A percentile compares a stretch with the other conserved stretches of the same genome.
Conservation (phyloP, 2,329 filamentous ascomycete genomes). For the Apiospora rasikravindrae region DNA sequence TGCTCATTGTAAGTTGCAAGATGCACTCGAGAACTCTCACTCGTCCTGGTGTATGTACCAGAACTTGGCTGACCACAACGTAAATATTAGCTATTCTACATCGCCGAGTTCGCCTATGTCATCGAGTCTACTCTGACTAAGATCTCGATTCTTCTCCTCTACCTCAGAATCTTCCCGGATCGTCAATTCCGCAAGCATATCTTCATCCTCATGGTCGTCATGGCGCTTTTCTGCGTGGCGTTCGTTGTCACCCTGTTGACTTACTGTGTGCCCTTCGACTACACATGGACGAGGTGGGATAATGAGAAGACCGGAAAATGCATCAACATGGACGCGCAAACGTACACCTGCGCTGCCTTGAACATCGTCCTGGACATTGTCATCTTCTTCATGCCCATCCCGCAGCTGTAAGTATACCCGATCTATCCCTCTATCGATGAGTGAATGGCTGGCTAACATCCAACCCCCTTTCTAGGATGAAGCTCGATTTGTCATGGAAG, state of each 20-base stretch:
- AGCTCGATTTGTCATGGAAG: conserved; percentile 22
- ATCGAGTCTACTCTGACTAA: conserved; percentile 25
- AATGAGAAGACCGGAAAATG: conserved; percentile 26
- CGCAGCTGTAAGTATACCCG: conserved; percentile 23
- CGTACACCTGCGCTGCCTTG: conserved; percentile 20
- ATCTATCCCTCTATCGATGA: too few species aligned
- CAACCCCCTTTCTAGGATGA: conserved; percentile 18
- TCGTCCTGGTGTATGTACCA: not conserved
- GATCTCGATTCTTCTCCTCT: conserved; percentile 24
- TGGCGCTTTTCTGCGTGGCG: conserved; percentile 27
- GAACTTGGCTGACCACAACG: not conserved
- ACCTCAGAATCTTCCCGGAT: conserved; percentile 25
- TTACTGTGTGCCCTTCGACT: conserved; percentile 30
- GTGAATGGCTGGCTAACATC: not conserved
- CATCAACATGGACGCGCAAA: conserved; percentile 24
- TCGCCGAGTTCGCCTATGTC: conserved; percentile 25
- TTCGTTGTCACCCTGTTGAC: conserved; percentile 28
- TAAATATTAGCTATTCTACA: conserved; percentile 23
- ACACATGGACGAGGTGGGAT: conserved; percentile 30
- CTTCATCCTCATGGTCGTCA: conserved; percentile 25
- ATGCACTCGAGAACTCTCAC: too few species aligned
- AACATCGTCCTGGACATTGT: conserved; percentile 25
- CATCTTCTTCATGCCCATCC: conserved; percentile 25
- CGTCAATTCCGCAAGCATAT: conserved; percentile 22
- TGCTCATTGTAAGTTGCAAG: conserved; percentile 27